These are phyloP conservation scores for Massarina eburnea DNA, from an alignment of 2,329 filamentous ascomycete species.

Conservation along the genomic window DNA sequence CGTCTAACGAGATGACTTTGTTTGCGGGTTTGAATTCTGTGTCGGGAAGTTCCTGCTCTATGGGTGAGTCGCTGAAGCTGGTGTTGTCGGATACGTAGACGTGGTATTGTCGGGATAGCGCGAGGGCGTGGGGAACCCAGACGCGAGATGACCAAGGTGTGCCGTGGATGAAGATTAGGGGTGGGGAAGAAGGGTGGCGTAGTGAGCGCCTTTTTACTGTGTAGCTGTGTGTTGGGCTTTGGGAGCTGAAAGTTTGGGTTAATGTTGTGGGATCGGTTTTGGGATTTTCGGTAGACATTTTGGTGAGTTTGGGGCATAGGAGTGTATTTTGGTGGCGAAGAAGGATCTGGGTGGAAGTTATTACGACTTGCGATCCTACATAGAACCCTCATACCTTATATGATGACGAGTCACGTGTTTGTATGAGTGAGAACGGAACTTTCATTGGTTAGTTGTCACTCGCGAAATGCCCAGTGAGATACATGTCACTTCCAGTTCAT, in stretches of 20 bases:
- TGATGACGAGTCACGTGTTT: too few relatives aligned
- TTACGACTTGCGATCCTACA: too few relatives aligned
- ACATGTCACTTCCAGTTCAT: too few relatives aligned
- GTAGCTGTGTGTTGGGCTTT: constrained; percentile 14
- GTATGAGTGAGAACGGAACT: too few relatives aligned
- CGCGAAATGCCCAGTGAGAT: too few relatives aligned
- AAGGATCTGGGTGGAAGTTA: too few relatives aligned
- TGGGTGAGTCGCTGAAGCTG: constrained; percentile 20
- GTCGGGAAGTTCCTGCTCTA: constrained; percentile 6
- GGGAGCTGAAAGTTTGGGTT: constrained; percentile 13
- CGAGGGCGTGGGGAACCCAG: constrained; percentile 17
- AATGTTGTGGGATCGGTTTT: constrained; percentile 3
- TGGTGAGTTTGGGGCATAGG: neutral
- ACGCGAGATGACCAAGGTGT: constrained; percentile 26
- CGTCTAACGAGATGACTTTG: constrained; percentile 13
- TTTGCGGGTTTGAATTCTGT: neutral
- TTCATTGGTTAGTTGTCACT: too few relatives aligned
- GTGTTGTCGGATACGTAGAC: constrained; percentile 25
- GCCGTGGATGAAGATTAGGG: constrained; percentile 23
- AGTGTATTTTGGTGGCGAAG: too few relatives aligned
- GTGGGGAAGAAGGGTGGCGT: constrained; percentile 9
- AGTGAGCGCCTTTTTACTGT: constrained; percentile 17
- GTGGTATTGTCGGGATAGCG: constrained; percentile 16
- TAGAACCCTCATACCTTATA: too few relatives aligned
- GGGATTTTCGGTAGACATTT: neutral